Evolutionary conservation across 1,284 basidiomycete genomes (phyloP).

Genomic region (Stygiomarasmius scandens): DNA sequence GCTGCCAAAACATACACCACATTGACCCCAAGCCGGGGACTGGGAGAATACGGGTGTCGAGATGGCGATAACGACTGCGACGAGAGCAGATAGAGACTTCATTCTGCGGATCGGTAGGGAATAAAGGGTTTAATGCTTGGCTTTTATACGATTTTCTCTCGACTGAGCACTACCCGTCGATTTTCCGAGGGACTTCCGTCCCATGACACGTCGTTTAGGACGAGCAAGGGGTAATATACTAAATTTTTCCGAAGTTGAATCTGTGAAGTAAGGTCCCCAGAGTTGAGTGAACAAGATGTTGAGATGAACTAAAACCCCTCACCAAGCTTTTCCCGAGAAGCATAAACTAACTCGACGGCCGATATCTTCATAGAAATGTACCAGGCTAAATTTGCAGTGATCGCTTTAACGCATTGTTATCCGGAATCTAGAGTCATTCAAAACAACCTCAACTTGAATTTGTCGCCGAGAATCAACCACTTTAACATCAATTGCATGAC

Average conservation of each 20-base stretch:
- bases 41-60: conserved; percentile 30
- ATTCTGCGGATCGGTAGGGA: conserved; percentile 14
- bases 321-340: background rate
- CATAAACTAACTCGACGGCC: background rate
- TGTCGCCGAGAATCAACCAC: background rate
- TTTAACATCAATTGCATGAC: background rate
- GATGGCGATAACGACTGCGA: conserved; percentile 33
- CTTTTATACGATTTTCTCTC: background rate
- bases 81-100: conserved; percentile 33
- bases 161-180: conserved; percentile 2
- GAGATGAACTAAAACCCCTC: background rate
- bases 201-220: conserved; percentile 1
- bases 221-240: background rate
- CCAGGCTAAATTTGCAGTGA: too few relatives aligned
- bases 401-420: too few relatives aligned
- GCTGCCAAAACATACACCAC: conserved; percentile 34
- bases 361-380: too few relatives aligned
- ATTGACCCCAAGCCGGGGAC: conserved; percentile 42
- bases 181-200: conserved; percentile 9
- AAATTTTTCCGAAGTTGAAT: conserved; percentile 4
- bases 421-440: too few relatives aligned
- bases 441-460: too few relatives aligned
- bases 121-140: conserved; percentile 9
- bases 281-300: background rate
- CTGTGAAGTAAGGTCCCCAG: background rate